These are phyloP conservation scores for Clathrus columnatus DNA, from an alignment of 768 basidiomycete species.

Conservation along the genomic window DNA sequence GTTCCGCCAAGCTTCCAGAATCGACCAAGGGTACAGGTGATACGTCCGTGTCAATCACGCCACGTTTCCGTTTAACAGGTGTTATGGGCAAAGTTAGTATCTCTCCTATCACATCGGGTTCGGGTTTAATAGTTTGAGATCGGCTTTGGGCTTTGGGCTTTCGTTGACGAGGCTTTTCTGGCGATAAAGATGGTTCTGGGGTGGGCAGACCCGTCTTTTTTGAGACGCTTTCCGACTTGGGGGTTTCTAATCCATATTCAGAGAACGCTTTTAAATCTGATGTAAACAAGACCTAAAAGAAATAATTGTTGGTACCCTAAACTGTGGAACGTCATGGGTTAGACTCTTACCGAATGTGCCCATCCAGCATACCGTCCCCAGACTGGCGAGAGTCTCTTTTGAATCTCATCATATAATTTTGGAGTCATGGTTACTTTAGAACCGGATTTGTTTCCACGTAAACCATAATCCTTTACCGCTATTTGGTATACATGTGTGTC, in stretches of 20 bases:
- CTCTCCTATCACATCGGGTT: conserved; percentile 9
- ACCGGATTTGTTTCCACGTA: conserved; percentile 31
- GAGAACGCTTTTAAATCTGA: conserved; percentile 65
- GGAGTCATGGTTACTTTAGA: conserved; percentile 61
- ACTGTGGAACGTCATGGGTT: background rate
- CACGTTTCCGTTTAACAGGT: conserved; percentile 14
- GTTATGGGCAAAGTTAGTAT: background rate
- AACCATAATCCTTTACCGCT: conserved; percentile 69
- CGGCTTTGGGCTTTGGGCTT: conserved; percentile 3
- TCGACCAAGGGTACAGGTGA: conserved; percentile 26
- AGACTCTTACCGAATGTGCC: conserved; percentile 66
- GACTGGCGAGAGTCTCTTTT: conserved; percentile 42
- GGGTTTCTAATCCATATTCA: conserved; percentile 38
- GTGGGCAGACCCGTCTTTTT: conserved; percentile 2
- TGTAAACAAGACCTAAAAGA: conserved; percentile 60
- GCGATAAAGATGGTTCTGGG: background rate
- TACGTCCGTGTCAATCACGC: conserved; percentile 17
- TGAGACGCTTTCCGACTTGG: conserved; percentile 7
- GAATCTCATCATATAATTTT: conserved; percentile 67
- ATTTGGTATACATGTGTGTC: conserved; percentile 96
- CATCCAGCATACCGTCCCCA: conserved; percentile 90
- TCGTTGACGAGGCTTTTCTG: conserved; percentile 1
- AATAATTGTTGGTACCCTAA: background rate
- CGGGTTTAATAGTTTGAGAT: conserved; percentile 13
- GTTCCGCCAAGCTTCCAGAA: conserved; percentile 30